Conservation (phyloP, 805 yeast genomes). For the Pichia occidentalis region DNA sequence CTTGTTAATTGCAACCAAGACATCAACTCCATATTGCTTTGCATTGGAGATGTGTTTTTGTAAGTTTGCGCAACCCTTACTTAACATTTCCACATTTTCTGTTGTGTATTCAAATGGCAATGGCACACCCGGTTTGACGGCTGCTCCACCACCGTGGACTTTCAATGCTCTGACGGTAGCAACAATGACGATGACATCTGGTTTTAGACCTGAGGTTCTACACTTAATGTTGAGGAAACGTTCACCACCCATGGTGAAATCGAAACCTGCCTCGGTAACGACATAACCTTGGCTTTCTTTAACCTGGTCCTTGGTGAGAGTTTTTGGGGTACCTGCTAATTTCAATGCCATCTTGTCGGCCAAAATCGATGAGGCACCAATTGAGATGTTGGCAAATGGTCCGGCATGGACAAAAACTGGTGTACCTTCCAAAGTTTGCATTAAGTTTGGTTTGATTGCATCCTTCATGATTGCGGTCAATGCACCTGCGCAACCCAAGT, state of each 20-base stretch:
- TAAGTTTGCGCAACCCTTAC: slow-evolving; percentile 78
- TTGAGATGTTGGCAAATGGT: slow-evolving; percentile 94
- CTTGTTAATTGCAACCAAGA: slow-evolving; percentile 88
- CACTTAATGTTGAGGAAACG: slow-evolving; percentile 94
- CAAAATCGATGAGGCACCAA: slow-evolving; percentile 91
- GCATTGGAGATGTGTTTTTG: slow-evolving; percentile 88
- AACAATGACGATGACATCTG: slow-evolving; percentile 88
- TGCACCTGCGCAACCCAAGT: slow-evolving; percentile 94
- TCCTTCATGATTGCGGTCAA: slow-evolving; percentile 90
- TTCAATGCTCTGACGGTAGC: slow-evolving; percentile 97
- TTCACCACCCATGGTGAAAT: slow-evolving; percentile 99
- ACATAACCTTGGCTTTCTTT: slow-evolving; percentile 65
- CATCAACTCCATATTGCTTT: slow-evolving; percentile 79
- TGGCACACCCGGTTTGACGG: slow-evolving; percentile 87
- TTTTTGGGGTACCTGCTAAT: slow-evolving; percentile 63
- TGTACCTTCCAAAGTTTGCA: slow-evolving; percentile 97
- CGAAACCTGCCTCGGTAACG: slow-evolving; percentile 97
- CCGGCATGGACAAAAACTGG: slow-evolving; percentile 98
- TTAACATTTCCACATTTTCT: slow-evolving; percentile 74
- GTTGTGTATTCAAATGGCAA: slow-evolving; percentile 74
- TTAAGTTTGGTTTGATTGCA: slow-evolving; percentile 91
- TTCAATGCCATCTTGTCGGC: slow-evolving; percentile 92
- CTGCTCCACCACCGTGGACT: slow-evolving; percentile 96
- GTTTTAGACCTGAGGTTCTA: slow-evolving; percentile 79
- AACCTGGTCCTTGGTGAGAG: slow-evolving; percentile 29